phyloP scores from a whole-genome alignment of 2,329 filamentous ascomycete genomes.

The Alternaria brassicicola region DNA sequence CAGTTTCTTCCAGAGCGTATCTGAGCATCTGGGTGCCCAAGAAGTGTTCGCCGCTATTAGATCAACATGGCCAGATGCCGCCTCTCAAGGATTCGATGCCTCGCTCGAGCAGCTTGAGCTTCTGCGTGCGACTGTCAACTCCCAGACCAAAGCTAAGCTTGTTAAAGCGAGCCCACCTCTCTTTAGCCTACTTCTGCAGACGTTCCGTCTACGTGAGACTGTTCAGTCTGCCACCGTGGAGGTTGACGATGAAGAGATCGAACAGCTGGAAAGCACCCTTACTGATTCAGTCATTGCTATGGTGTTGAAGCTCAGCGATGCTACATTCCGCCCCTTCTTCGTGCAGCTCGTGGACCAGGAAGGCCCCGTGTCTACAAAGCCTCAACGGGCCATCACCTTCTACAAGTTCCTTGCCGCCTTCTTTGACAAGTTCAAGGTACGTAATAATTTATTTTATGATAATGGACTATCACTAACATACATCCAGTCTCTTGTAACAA shows the following conservation, averaged over 20 bases:
- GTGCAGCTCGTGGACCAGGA: constrained; percentile 82
- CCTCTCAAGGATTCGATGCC: constrained; percentile 61
- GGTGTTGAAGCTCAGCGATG: constrained; percentile 96
- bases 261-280: constrained; percentile 66
- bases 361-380: constrained; percentile 21
- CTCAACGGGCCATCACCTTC: constrained; percentile 70
- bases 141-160: constrained; percentile 78
- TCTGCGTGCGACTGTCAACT: constrained; percentile 73
- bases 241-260: constrained; percentile 59
- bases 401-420: constrained; percentile 82
- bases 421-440: constrained; percentile 78
- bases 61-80: constrained; percentile 72
- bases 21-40: constrained; percentile 77
- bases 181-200: constrained; percentile 64
- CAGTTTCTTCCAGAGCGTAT: constrained; percentile 74
- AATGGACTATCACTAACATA: constrained; percentile 19
- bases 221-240: constrained; percentile 47
- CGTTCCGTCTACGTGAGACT: constrained; percentile 67
- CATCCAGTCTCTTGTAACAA: constrained; percentile 80
- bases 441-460: constrained; percentile 11
- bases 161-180: constrained; percentile 74
- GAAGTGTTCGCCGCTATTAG: constrained; percentile 76
- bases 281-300: constrained; percentile 81
- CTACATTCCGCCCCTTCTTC: constrained; percentile 91
- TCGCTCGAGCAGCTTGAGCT: constrained; percentile 72